Evolutionary conservation across 1,139 yeast genomes (phyloP), one percentile per base, ranked within the genome.

Genomic region (Suhomyces guaymorum): DNA sequence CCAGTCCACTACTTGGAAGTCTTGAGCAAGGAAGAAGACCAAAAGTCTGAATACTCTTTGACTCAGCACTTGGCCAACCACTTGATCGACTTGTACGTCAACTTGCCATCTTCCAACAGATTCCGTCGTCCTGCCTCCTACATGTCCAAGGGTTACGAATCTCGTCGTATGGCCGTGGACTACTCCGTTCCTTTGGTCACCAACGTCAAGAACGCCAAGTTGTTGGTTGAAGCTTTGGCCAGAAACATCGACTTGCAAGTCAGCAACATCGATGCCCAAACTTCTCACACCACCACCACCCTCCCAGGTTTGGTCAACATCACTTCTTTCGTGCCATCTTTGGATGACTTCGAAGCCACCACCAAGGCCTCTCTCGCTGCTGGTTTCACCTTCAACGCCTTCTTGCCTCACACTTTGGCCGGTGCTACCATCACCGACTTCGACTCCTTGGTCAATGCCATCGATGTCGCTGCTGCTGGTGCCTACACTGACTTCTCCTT

Each of bases 131-230:
- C 99, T 43, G 97, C 98, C 37, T 86, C 92, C 43, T 94, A 92
- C 68, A 89, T 92, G 78, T 87, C 96, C 23, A 89, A 87, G 72
- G 99, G 98, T 63, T 94, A 94, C 75, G 83, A 81, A 66, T 87
- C 97, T 37, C 95, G 99, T 76, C 94, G 99, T 75, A 86, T 94
- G 97, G 98, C 99, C 50, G 97, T 94, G 49, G 99, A 94, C 66
- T 94, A 87, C 61, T 90, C 97, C 35, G 87, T 94, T 59, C 99
- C 99, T 35, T 76, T 94, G 63, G 96, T 94, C 34, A 92, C 99
- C 49, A 94, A 94, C 59, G 98, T 92, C 51, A 94, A 94, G 70
- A 82, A 92, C 72, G 99, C 99, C 46, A 94, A 94, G 69, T 74
- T 94, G 51, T 75, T 94, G 65, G 83, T 92, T 50, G 97, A 92